Conservation (phyloP, 2,329 filamentous ascomycete genomes). For the Diaporthe destruens region DNA sequence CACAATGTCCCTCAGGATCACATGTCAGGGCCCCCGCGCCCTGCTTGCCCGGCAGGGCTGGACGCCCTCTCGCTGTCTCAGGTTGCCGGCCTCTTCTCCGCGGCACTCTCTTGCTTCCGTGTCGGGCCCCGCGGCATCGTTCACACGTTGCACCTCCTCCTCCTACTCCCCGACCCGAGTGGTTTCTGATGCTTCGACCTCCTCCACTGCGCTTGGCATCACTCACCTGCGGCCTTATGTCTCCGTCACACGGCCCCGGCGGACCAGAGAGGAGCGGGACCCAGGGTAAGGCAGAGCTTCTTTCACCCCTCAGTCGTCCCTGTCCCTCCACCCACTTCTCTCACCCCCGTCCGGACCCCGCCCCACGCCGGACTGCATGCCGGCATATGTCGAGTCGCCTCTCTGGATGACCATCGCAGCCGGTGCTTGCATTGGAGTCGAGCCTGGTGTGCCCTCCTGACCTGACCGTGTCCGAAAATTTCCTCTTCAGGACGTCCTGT, state of each 20-base stretch:
- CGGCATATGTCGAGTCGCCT: slow-evolving; percentile 1
- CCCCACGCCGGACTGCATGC: neutral
- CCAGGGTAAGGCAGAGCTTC: slow-evolving; percentile 34
- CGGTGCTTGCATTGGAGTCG: neutral
- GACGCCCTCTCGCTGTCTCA: slow-evolving; percentile 25
- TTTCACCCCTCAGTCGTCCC: neutral
- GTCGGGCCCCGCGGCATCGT: neutral
- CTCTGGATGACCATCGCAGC: neutral
- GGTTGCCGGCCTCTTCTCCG: neutral
- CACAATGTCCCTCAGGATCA: slow-evolving; percentile 37
- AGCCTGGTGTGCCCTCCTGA: neutral
- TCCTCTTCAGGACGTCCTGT: neutral
- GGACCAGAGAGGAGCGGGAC: slow-evolving; percentile 34
- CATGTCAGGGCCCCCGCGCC: slow-evolving; percentile 35
- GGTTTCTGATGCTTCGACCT: neutral
- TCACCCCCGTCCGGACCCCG: slow-evolving; percentile 9
- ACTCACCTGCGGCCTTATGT: slow-evolving; percentile 35
- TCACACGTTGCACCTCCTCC: neutral
- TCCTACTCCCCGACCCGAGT: slow-evolving; percentile 5
- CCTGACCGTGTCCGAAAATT: neutral
- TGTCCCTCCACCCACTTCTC: neutral
- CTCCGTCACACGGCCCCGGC: slow-evolving; percentile 34
- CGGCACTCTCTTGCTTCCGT: slow-evolving; percentile 2
- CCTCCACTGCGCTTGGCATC: slow-evolving; percentile 12
- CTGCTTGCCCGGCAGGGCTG: slow-evolving; percentile 11